Conservation (phyloP, 805 yeast genomes). For the Ogataea sp. region DNA sequence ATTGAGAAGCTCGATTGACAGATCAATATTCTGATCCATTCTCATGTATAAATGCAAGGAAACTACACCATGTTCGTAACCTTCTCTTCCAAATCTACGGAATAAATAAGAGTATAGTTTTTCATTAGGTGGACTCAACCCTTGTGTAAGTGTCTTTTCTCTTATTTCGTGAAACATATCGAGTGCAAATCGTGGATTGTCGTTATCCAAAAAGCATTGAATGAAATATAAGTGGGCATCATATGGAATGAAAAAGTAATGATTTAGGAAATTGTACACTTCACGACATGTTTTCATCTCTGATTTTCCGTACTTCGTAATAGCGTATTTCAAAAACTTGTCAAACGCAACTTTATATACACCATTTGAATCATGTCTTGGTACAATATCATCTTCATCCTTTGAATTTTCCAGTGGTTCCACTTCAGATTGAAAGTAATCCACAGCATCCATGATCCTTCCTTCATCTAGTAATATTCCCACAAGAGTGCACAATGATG, state of each 20-base stretch:
- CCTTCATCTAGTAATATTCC: slow-evolving; percentile 26
- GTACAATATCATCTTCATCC: slow-evolving; percentile 2
- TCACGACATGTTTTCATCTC: slow-evolving; percentile 47
- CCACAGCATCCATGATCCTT: slow-evolving; percentile 31
- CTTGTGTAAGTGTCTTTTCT: slow-evolving; percentile 44
- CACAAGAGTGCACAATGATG: slow-evolving; percentile 30
- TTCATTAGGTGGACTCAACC: slow-evolving; percentile 39
- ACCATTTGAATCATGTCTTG: background rate
- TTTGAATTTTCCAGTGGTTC: slow-evolving; percentile 8
- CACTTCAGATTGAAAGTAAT: slow-evolving; percentile 34
- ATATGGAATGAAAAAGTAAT: slow-evolving; percentile 48
- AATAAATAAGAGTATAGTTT: slow-evolving; percentile 57
- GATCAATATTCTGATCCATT: slow-evolving; percentile 49
- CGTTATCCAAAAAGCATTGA: slow-evolving; percentile 43
- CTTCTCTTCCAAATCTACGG: slow-evolving; percentile 47
- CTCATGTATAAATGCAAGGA: slow-evolving; percentile 57
- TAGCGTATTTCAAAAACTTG: background rate
- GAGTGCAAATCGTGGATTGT: slow-evolving; percentile 55
- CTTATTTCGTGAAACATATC: slow-evolving; percentile 54
- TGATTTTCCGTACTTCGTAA: background rate
- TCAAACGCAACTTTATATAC: slow-evolving; percentile 10
- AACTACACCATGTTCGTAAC: slow-evolving; percentile 57
- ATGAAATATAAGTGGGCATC: slow-evolving; percentile 53
- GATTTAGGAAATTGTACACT: slow-evolving; percentile 48
- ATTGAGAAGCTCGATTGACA: slow-evolving; percentile 53